These are phyloP conservation scores for Forsythia viridissima DNA, from an alignment of 257 asterid species.

Conservation along the genomic window DNA sequence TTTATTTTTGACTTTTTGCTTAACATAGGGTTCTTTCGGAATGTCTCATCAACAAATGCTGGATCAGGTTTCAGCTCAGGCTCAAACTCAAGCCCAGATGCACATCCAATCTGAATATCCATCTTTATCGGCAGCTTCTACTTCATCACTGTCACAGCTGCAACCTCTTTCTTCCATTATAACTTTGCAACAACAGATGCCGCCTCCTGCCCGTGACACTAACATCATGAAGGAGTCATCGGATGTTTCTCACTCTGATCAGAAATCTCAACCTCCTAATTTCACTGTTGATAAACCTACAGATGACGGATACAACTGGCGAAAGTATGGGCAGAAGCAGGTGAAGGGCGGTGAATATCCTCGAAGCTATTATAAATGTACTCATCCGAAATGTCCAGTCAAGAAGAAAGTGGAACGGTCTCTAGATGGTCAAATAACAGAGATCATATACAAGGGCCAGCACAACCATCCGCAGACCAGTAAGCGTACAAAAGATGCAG, in stretches of 20 bases:
- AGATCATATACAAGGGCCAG: slow-evolving; percentile 67
- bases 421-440: slow-evolving; percentile 53
- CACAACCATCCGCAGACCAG: slow-evolving; percentile 66
- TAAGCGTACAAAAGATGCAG: slow-evolving; percentile 46
- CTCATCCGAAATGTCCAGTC: slow-evolving; percentile 64
- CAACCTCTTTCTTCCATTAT: slow-evolving; percentile 26
- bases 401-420: slow-evolving; percentile 72
- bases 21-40: slow-evolving; percentile 47
- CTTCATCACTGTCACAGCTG: slow-evolving; percentile 29
- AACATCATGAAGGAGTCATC: slow-evolving; percentile 36
- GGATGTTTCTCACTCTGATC: slow-evolving; percentile 43
- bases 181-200: slow-evolving; percentile 35
- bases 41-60: slow-evolving; percentile 52
- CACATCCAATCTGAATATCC: slow-evolving; percentile 32
- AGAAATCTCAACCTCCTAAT: slow-evolving; percentile 44
- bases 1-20: slow-evolving; percentile 22
- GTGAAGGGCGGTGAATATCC: slow-evolving; percentile 64
- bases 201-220: slow-evolving; percentile 23
- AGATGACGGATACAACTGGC: slow-evolving; percentile 59
- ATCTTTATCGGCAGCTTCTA: slow-evolving; percentile 38
- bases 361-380: slow-evolving; percentile 73
- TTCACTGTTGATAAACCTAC: slow-evolving; percentile 54
- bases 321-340: slow-evolving; percentile 61
- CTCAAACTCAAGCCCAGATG: slow-evolving; percentile 38
- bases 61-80: slow-evolving; percentile 49